Percentiles rank a stretch among this genome's conserved stretches.
Evolutionary conservation across 495 filamentous ascomycete genomes (phyloP).

Genomic region (Neurospora tetrasperma): DNA sequence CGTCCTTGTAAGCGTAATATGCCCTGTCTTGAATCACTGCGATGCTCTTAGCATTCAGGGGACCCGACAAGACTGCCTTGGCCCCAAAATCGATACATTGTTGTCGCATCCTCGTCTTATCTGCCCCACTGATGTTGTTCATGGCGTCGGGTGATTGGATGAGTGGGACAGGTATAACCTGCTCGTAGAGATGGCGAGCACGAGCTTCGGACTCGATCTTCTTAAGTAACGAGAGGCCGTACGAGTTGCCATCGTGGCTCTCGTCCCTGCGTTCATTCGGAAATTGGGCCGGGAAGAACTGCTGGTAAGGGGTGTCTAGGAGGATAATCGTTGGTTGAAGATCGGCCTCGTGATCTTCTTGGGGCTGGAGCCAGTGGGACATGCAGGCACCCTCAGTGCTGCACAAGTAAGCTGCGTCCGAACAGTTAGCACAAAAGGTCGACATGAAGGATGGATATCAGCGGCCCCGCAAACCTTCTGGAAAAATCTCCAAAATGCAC

Average conservation of each 20-base stretch:
- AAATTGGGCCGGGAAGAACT: conserved; percentile 31
- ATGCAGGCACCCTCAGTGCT: conserved; percentile 60
- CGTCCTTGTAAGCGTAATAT: conserved; percentile 66
- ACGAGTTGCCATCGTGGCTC: conserved; percentile 43
- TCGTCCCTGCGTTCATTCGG: conserved; percentile 23
- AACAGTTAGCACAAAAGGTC: conserved; percentile 17
- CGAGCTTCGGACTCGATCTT: conserved; percentile 62
- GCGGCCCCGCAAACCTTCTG: conserved; percentile 31
- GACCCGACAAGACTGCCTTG: conserved; percentile 70
- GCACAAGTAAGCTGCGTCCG: conserved; percentile 57
- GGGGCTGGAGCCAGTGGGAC: conserved; percentile 55
- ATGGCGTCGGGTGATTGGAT: conserved; percentile 32
- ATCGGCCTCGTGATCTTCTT: conserved; percentile 49
- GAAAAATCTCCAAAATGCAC: conserved; percentile 38
- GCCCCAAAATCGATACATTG: conserved; percentile 77
- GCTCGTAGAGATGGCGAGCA: conserved; percentile 56
- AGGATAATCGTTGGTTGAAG: conserved; percentile 67
- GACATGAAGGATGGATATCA: not conserved
- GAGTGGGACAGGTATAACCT: conserved; percentile 65
- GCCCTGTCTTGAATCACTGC: conserved; percentile 70
- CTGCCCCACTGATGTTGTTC: conserved; percentile 26
- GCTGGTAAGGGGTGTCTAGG: conserved; percentile 55
- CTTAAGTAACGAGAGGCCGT: conserved; percentile 58
- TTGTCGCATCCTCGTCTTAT: conserved; percentile 39
- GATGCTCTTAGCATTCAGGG: conserved; percentile 58